phyloP scores from a whole-genome alignment of 768 basidiomycete genomes.

The Stropharia rugosoannulata region DNA sequence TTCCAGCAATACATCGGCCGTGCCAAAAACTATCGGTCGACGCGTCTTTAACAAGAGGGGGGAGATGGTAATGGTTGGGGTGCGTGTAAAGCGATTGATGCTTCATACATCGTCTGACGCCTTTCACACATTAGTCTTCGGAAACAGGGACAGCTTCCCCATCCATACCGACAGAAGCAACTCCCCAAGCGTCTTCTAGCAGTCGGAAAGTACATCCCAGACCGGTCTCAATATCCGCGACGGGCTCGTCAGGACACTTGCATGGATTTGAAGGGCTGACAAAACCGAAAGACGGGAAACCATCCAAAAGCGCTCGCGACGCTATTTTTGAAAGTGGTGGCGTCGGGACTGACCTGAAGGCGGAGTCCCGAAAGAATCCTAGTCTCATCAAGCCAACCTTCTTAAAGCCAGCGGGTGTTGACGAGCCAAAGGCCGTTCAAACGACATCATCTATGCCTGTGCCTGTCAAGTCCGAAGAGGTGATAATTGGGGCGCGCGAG shows the following conservation, averaged over 20 bases:
- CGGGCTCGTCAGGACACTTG: conserved; percentile 22
- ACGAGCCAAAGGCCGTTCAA: conserved; percentile 37
- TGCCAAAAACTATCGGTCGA: conserved; percentile 35
- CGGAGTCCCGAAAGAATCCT: conserved; percentile 22
- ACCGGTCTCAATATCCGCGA: conserved; percentile 26
- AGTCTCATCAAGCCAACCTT: conserved; percentile 28
- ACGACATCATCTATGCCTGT: background rate
- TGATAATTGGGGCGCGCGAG: conserved; percentile 27
- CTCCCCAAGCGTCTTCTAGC: conserved; percentile 8
- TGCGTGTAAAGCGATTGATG: conserved; percentile 1
- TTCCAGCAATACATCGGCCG: background rate
- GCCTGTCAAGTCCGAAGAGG: conserved; percentile 6
- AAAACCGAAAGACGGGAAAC: conserved; percentile 21
- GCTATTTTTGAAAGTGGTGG: conserved; percentile 44
- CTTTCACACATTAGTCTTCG: background rate
- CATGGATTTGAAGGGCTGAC: conserved; percentile 25
- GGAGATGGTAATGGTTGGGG: conserved; percentile 33
- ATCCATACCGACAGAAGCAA: background rate
- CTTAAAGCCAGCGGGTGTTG: conserved; percentile 58
- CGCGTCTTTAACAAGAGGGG: conserved; percentile 56
- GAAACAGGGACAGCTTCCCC: background rate
- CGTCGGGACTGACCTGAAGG: conserved; percentile 50
- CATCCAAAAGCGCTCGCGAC: conserved; percentile 39
- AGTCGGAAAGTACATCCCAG: conserved; percentile 25
- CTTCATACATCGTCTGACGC: background rate